Conservation (phyloP, 1,284 basidiomycete species). For the Fistulinella cinereoalba region DNA sequence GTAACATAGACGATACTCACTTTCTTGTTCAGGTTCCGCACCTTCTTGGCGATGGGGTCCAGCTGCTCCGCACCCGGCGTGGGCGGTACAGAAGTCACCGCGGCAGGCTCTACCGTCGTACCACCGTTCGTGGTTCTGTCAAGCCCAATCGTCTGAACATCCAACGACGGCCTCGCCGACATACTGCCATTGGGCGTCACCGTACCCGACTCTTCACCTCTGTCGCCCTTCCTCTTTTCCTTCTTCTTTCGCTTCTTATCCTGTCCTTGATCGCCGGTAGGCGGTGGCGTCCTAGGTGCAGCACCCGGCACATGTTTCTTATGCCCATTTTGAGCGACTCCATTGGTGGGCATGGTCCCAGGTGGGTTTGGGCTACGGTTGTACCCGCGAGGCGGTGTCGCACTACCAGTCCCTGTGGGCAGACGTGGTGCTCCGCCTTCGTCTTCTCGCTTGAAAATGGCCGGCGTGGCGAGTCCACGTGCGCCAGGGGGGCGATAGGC, state of each 20-base stretch:
- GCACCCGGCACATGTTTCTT: constrained; percentile 69
- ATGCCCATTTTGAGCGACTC: constrained; percentile 34
- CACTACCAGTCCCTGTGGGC: constrained; percentile 55
- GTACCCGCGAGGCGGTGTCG: constrained; percentile 47
- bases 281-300: constrained; percentile 44
- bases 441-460: constrained; percentile 86
- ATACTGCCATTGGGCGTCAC: constrained; percentile 30
- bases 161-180: constrained; percentile 36
- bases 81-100: constrained; percentile 44
- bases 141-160: constrained; percentile 32
- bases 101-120: constrained; percentile 20
- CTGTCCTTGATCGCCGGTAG: constrained; percentile 35
- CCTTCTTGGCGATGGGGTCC: constrained; percentile 86
- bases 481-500: constrained; percentile 93
- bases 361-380: constrained; percentile 33
- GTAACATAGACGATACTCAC: constrained; percentile 37
- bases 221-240: constrained; percentile 49
- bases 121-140: neutral
- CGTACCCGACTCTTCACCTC: constrained; percentile 31
- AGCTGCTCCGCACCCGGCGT: constrained; percentile 63
- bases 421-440: constrained; percentile 61
- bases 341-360: constrained; percentile 22
- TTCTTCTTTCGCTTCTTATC: constrained; percentile 57
- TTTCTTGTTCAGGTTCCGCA: constrained; percentile 93
- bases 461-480: constrained; percentile 80